phyloP scores from a whole-genome alignment of 495 filamentous ascomycete genomes.

The Annulohypoxylon moriforme region DNA sequence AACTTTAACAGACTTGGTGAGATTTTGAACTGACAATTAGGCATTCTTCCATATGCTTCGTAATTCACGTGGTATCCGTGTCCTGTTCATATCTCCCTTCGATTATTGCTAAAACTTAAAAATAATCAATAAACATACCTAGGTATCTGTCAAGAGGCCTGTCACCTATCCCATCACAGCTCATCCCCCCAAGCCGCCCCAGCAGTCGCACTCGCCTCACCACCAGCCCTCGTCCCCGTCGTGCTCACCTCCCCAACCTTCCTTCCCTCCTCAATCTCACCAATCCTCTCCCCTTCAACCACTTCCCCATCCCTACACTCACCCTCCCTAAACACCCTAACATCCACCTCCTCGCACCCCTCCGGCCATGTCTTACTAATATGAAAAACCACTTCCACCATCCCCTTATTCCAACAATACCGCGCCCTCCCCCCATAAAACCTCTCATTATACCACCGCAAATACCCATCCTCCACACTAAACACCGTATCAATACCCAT shows the following conservation, averaged over 20 bases:
- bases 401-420: conserved; percentile 12
- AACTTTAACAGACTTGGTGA: not conserved
- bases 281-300: not conserved
- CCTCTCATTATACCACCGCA: conserved; percentile 28
- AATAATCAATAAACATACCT: not conserved
- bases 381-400: conserved; percentile 31
- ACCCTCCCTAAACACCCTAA: not conserved
- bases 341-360: conserved; percentile 25
- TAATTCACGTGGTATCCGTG: not conserved
- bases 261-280: not conserved
- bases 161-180: not conserved
- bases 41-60: not conserved
- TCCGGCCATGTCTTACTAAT: conserved; percentile 16
- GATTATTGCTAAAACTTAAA: not conserved
- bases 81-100: not conserved
- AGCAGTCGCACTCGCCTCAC: not conserved
- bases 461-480: conserved; percentile 12
- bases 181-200: not conserved
- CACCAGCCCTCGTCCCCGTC: not conserved
- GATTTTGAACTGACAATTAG: no score
- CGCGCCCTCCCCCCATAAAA: conserved; percentile 30
- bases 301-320: not conserved
- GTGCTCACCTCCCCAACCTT: not conserved
- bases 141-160: no score
- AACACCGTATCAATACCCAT: conserved; percentile 2